A percentile compares a stretch with the other conserved stretches of the same genome.
Conservation (phyloP, 2,329 filamentous ascomycete genomes). For the Xylaria sp. region DNA sequence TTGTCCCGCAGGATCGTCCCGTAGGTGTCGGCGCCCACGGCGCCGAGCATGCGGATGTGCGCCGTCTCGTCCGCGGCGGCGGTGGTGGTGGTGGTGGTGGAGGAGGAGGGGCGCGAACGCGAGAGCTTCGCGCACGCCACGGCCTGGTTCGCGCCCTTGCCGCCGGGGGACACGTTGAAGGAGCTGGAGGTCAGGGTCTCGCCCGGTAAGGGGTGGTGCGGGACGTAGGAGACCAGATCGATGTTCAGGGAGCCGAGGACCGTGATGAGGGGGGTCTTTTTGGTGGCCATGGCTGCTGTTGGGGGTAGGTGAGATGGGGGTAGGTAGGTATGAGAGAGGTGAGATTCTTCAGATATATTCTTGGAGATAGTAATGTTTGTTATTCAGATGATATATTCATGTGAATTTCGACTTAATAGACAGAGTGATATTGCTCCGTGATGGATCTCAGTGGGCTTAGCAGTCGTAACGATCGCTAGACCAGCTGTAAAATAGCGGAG, state of each 20-base stretch:
- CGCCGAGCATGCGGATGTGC: conserved; percentile 70
- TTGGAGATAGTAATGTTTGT: no score
- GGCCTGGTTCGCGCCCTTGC: conserved; percentile 96
- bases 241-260: conserved; percentile 93
- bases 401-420: no score
- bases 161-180: conserved; percentile 81
- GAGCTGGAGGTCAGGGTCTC: conserved; percentile 83
- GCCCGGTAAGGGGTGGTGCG: conserved; percentile 79
- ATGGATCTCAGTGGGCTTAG: conserved; percentile 1
- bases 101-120: conserved; percentile 47
- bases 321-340: not conserved
- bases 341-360: no score
- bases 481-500: conserved; percentile 26
- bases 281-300: conserved; percentile 24
- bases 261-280: conserved; percentile 60
- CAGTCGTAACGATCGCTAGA: conserved; percentile 17
- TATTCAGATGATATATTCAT: no score
- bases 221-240: conserved; percentile 86
- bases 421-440: not conserved
- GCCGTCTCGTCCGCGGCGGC: conserved; percentile 37
- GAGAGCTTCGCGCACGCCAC: conserved; percentile 85
- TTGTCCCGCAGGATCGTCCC: conserved; percentile 60
- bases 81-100: conserved; percentile 39
- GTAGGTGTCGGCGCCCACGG: conserved; percentile 72
- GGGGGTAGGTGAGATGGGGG: not conserved